Conservation (phyloP, 257 asterid species). For the Nicotiana tabacum region DNA sequence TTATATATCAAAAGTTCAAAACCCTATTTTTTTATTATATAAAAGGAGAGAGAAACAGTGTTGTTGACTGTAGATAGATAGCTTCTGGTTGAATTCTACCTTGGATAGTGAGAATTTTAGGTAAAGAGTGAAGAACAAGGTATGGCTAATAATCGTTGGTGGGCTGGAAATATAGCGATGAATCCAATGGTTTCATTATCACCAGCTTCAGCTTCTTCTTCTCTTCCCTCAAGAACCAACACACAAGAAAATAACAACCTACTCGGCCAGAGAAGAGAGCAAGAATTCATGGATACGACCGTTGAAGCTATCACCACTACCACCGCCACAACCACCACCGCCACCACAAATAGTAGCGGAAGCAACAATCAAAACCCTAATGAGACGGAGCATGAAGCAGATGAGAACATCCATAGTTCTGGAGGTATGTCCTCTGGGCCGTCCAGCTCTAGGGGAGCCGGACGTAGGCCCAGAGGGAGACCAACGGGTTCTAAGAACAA, state of each 20-base stretch:
- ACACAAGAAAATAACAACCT: slow-evolving; percentile 25
- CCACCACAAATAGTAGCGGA: slow-evolving; percentile 32
- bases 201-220: slow-evolving; percentile 20
- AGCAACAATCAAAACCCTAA: slow-evolving; percentile 39
- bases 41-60: not conserved
- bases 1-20: slow-evolving; percentile 12
- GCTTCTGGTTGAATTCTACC: slow-evolving; percentile 10
- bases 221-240: slow-evolving; percentile 10
- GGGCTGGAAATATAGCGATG: slow-evolving; percentile 62
- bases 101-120: slow-evolving; percentile 18
- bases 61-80: not conserved
- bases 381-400: slow-evolving; percentile 26
- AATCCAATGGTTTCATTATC: slow-evolving; percentile 49
- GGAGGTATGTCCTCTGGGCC: slow-evolving; percentile 15
- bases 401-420: slow-evolving; percentile 34
- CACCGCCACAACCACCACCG: slow-evolving; percentile 8
- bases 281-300: slow-evolving; percentile 21
- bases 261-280: slow-evolving; percentile 23
- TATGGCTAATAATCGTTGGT: slow-evolving; percentile 77
- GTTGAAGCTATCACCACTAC: not conserved
- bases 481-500: slow-evolving; percentile 73
- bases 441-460: slow-evolving; percentile 37
- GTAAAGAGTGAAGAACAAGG: slow-evolving; percentile 15
- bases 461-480: slow-evolving; percentile 62
- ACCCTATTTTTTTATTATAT: not conserved